A percentile compares a stretch with the other conserved stretches of the same genome.
Conservation (phyloP, 345 rosid species). For the Angophora floribunda region DNA sequence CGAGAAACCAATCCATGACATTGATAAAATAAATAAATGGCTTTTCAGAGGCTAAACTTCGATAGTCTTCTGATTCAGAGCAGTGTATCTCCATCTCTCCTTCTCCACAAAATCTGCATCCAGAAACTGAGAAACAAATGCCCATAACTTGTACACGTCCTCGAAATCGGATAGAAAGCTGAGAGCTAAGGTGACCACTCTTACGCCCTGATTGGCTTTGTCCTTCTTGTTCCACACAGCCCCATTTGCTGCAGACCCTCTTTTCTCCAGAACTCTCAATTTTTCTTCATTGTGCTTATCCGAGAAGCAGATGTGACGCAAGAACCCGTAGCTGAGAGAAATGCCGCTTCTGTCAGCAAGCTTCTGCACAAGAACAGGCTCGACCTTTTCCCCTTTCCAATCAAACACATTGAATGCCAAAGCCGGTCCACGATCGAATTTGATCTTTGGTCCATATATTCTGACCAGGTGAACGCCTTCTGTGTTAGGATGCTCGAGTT, state of each 20-base stretch:
- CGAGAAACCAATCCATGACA: neutral
- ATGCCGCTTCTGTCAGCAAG: conserved; percentile 71
- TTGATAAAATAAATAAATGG: neutral
- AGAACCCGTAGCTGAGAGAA: conserved; percentile 60
- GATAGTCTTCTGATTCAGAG: conserved; percentile 50
- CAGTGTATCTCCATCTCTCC: conserved; percentile 67
- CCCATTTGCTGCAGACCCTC: conserved; percentile 14
- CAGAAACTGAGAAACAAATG: conserved; percentile 73
- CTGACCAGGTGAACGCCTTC: conserved; percentile 40
- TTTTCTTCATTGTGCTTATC: conserved; percentile 50
- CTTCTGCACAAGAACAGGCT: conserved; percentile 78
- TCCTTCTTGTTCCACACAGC: conserved; percentile 11
- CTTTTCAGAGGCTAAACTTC: conserved; percentile 28
- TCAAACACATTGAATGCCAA: conserved; percentile 78
- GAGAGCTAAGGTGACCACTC: conserved; percentile 65
- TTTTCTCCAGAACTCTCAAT: conserved; percentile 37
- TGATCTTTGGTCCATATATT: conserved; percentile 80
- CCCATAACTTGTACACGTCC: conserved; percentile 78
- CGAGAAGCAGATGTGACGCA: conserved; percentile 53
- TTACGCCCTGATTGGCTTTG: conserved; percentile 34
- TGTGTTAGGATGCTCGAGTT: conserved; percentile 71
- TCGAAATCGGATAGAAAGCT: conserved; percentile 80
- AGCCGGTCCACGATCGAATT: conserved; percentile 81
- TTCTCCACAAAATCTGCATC: conserved; percentile 91
- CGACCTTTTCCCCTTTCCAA: conserved; percentile 74